phyloP scores from a whole-genome alignment of 2,329 filamentous ascomycete genomes.

The Colletotrichum plurivorum region DNA sequence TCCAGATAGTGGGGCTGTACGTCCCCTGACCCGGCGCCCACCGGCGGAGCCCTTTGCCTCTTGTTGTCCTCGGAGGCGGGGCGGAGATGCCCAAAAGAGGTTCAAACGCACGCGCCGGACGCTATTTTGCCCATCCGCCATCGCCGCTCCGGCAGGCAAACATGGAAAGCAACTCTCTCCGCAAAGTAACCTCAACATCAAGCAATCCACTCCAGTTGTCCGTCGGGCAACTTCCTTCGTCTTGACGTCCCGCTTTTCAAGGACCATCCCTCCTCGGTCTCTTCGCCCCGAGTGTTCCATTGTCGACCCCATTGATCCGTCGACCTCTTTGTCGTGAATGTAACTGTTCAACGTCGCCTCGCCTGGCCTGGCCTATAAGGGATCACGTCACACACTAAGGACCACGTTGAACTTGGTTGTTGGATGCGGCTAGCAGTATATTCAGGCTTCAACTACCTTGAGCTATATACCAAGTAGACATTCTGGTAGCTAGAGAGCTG shows the following conservation, averaged over 20 bases:
- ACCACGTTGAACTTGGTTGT: not conserved
- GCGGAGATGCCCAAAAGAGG: slow-evolving; percentile 41
- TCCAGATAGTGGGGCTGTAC: not conserved
- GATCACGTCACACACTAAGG: too few species aligned
- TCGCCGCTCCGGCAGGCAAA: slow-evolving; percentile 32
- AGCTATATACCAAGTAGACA: slow-evolving; percentile 27
- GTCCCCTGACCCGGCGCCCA: not conserved
- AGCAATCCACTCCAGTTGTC: not conserved
- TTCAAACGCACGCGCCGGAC: not conserved
- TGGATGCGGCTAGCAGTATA: slow-evolving; percentile 32
- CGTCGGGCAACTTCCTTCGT: not conserved
- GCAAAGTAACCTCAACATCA: not conserved
- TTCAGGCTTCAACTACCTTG: slow-evolving; percentile 30
- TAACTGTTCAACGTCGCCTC: not conserved
- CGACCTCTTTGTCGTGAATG: not conserved
- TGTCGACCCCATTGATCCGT: not conserved
- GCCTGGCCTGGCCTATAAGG: too few species aligned
- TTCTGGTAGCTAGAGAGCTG: slow-evolving; percentile 16
- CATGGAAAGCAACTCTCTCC: not conserved
- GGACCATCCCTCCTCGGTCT: not conserved
- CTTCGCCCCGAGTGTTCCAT: not conserved
- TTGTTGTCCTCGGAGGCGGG: slow-evolving; percentile 22
- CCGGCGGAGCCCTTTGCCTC: slow-evolving; percentile 16
- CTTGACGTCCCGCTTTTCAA: not conserved
- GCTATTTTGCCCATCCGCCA: slow-evolving; percentile 12